Evolutionary conservation across 2,329 filamentous ascomycete species (phyloP), one percentile per base, ranked within the genome.

Genomic region (Geosmithia morbida): DNA sequence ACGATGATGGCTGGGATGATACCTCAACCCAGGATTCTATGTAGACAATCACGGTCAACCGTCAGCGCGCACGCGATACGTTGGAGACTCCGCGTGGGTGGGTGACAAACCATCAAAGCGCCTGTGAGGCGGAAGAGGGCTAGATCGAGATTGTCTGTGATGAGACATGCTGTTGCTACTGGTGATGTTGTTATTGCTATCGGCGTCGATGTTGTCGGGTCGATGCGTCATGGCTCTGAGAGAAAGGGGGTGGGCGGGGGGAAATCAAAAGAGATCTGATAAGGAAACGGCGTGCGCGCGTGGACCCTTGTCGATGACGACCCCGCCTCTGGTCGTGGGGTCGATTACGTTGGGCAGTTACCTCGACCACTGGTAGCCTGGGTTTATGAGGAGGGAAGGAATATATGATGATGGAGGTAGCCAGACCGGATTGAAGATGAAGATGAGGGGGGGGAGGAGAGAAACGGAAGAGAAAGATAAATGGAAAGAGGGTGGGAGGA

Each of bases 21-120:
- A 98, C 81, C 63, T 98, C 90, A 56, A 97, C 80, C 92, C 92
- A 98, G 8, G 92, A 96, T 68, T 97, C 92, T 89, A 70, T n/a
- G n/a, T n/a, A n/a, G n/a, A n/a, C n/a, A n/a, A n/a, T 54, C 20
- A 19, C 19, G 3, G 22, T 41, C 39, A 16, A 16, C 33, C 6
- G 33, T 41, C 50, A 19, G 49, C 48, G 46, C 43, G 39, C 11
- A 22, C 14, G 4, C 22, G 16, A 5, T 26, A 17, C 10, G 30
- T 4, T n/a, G 16, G 26, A 17, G 8, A n/a, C n/a, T n/a, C n/a
- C 11, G 17, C n/a, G 14, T 42, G 20, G 6, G 20, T 42, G 20
- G 17, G 51, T 56, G 62, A 56, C 60, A 42, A 53, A 66, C 63
- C 64, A 49, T 66, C 63, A 45, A 61, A 60, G 30, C 63, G 62